phyloP scores from a whole-genome alignment of 2,329 filamentous ascomycete species.

The Colletotrichum viniferum region DNA sequence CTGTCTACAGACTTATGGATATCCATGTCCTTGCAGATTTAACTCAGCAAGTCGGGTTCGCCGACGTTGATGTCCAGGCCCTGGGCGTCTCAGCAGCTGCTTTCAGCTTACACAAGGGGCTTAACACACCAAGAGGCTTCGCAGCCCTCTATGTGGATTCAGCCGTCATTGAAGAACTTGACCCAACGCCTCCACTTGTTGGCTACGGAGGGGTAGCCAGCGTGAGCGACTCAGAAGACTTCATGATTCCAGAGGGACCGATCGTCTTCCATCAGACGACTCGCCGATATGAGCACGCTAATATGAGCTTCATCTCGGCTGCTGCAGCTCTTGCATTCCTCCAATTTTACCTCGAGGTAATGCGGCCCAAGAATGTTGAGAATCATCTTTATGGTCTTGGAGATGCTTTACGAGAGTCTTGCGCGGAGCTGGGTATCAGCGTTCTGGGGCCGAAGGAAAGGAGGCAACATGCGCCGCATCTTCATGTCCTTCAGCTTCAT shows the following conservation, averaged over 20 bases:
- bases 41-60: constrained; percentile 37
- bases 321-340: constrained; percentile 29
- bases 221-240: constrained; percentile 12
- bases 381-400: constrained; percentile 28
- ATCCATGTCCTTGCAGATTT: constrained; percentile 35
- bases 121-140: constrained; percentile 34
- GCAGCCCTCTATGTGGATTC: constrained; percentile 33
- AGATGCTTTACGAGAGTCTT: constrained; percentile 23
- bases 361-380: constrained; percentile 28
- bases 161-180: constrained; percentile 20
- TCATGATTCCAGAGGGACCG: constrained; percentile 21
- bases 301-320: constrained; percentile 28
- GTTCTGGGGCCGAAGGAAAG: constrained; percentile 26
- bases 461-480: constrained; percentile 29
- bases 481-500: constrained; percentile 30
- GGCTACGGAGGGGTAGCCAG: constrained; percentile 28
- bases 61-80: constrained; percentile 27
- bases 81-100: constrained; percentile 33
- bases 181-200: constrained; percentile 31
- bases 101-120: constrained; percentile 36
- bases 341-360: constrained; percentile 29
- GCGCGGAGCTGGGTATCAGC: constrained; percentile 23
- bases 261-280: constrained; percentile 28
- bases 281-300: constrained; percentile 33
- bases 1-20: constrained; percentile 26